Evolutionary conservation across 768 basidiomycete genomes (phyloP), one percentile per base, ranked within the genome.

Genomic region (Russula olivacea): DNA sequence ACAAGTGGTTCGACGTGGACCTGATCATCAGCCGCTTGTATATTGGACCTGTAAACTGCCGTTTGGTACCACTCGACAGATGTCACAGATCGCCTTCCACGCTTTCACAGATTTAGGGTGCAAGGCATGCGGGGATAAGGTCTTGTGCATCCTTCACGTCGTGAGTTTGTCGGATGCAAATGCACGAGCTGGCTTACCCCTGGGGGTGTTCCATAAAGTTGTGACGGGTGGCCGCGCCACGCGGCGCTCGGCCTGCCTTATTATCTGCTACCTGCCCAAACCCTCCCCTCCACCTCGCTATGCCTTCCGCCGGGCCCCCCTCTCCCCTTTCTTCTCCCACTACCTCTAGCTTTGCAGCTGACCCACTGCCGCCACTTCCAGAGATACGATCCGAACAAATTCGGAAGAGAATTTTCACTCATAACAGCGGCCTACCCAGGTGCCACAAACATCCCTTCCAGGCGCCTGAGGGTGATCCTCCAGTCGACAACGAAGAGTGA

Each of bases 401-500:
- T 19, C 14, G 2, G 15, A 17, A 40, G 21, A 51, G 48, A 23
- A 10, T 63, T 14, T 59, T 63, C 38, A 59, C 62, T 1, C 62
- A 58, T 30, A 52, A 11, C 36, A 58, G 25, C 43, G 45, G 50
- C 25, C 15, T 58, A 25, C 14, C 8, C 10, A 28, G 2, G 30
- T 19, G 45, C 3, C n/a, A 45, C 17, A 47, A 36, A 30, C 14
- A 23, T 11, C 8, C 17, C 4, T 59, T 54, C 21, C 55, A 63
- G 45, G 45, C 36, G 5, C 34, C 51, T 14, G 50, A 21, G 11
- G 34, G 0, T 2, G 52, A 63, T 41, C 36, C 41, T 15, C 23
- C 17, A 12, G 3, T 12, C 14, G 34, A 63, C 54, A 49, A 54
- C 30, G 58, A 63, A 40, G 38, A 32, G 62, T 47, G 12, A 32